Evolutionary conservation across 306 rosid genomes (phyloP).

Genomic region (Prunus davidiana): DNA sequence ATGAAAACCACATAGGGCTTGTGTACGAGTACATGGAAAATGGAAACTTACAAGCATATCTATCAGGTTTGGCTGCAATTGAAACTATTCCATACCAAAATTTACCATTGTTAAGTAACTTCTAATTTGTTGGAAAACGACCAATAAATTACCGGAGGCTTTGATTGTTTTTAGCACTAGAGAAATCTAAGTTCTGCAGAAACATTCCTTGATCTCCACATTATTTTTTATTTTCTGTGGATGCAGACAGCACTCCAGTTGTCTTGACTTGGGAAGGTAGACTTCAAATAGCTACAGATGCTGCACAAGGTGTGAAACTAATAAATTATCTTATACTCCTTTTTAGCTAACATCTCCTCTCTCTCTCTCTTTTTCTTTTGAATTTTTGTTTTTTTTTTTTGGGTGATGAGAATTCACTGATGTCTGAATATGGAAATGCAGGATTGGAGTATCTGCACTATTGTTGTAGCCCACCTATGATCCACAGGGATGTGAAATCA

Average conservation of each 20-base stretch:
- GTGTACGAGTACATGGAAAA: conserved; percentile 34
- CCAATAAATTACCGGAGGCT: no score
- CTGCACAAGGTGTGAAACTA: conserved; percentile 32
- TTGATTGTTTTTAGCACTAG: no score
- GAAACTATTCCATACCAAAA: neutral
- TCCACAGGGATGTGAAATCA: conserved; percentile 56
- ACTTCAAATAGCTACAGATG: conserved; percentile 36
- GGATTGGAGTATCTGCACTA: conserved; percentile 32
- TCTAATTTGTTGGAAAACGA: no score
- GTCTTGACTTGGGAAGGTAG: conserved; percentile 24
- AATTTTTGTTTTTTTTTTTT: neutral
- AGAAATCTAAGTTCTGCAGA: no score
- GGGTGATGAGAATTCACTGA: no score
- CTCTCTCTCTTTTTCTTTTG: neutral
- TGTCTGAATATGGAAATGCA: neutral
- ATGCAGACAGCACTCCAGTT: neutral
- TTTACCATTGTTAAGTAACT: neutral
- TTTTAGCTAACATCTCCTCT: neutral
- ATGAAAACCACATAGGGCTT: conserved; percentile 15
- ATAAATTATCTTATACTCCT: neutral
- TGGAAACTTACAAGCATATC: conserved; percentile 29
- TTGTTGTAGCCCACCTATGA: conserved; percentile 25
- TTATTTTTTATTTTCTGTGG: neutral
- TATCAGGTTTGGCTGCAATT: conserved; percentile 18
- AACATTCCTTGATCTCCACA: no score